A percentile compares a stretch with the other conserved stretches of the same genome.
Conservation (phyloP, 768 basidiomycete species). For the Candolleomyces aberdarensis region DNA sequence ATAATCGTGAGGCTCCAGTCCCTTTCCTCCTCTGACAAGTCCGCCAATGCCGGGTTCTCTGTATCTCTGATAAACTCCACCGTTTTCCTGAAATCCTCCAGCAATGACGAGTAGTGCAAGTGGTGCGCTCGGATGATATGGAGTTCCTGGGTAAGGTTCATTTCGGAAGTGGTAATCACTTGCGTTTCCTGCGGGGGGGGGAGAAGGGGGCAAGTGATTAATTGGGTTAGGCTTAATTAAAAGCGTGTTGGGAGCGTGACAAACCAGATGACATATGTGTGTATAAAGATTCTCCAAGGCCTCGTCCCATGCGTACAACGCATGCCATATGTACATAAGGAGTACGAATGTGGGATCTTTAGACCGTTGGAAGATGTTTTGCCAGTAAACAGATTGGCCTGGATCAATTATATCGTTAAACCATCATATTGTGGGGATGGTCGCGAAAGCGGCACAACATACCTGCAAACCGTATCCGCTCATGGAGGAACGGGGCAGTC, state of each 20-base stretch:
- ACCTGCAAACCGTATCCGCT: constrained; percentile 46
- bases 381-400: constrained; percentile 48
- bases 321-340: constrained; percentile 54
- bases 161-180: constrained; percentile 38
- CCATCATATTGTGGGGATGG: too few relatives aligned
- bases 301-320: constrained; percentile 62
- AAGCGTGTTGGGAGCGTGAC: too few relatives aligned
- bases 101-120: constrained; percentile 45
- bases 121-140: constrained; percentile 53
- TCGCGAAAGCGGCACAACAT: neutral
- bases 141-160: constrained; percentile 45
- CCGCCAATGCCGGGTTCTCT: constrained; percentile 35
- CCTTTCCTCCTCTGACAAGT: constrained; percentile 1
- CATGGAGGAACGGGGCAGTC: constrained; percentile 37
- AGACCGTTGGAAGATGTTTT: constrained; percentile 35
- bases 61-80: constrained; percentile 42
- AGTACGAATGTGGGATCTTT: constrained; percentile 55
- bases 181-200: constrained; percentile 31
- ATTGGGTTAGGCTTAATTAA: too few relatives aligned
- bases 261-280: constrained; percentile 40
- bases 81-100: constrained; percentile 45
- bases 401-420: neutral
- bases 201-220: too few relatives aligned
- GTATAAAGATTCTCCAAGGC: constrained; percentile 49
- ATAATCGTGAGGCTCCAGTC: constrained; percentile 18